These are phyloP conservation scores for Rhodotorula graminis DNA, from an alignment of 768 basidiomycete genomes.

Conservation along the genomic window DNA sequence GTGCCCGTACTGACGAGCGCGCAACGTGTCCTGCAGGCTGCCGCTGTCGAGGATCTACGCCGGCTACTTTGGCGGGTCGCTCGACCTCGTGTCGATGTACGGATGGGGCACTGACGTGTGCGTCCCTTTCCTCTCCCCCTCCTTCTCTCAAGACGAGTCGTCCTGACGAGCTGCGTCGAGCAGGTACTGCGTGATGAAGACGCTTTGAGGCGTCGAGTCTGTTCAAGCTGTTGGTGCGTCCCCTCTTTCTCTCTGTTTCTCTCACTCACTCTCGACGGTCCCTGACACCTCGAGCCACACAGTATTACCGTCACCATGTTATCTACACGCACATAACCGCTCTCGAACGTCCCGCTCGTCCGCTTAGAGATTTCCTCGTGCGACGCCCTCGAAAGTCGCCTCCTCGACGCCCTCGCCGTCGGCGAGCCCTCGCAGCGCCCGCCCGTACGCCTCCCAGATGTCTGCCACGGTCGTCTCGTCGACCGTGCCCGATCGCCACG, in stretches of 20 bases:
- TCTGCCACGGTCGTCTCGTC: background rate
- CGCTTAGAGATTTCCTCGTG: background rate
- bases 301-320: background rate
- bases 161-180: background rate
- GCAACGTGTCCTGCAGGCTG: conserved; percentile 23
- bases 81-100: conserved; percentile 74
- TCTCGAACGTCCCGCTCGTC: no score
- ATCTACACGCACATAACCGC: background rate
- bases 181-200: conserved; percentile 12
- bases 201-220: background rate
- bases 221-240: background rate
- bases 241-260: background rate
- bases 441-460: conserved; percentile 3
- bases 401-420: background rate
- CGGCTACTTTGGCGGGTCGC: conserved; percentile 78
- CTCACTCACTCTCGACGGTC: background rate
- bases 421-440: background rate
- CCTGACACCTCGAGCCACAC: background rate
- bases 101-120: conserved; percentile 63
- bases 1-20: background rate
- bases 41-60: conserved; percentile 40
- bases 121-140: background rate
- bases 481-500: conserved; percentile 3
- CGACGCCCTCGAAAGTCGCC: background rate
- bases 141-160: background rate